Conservation (phyloP, 179 eudicot species). For the Sideroxylon spinosum region DNA sequence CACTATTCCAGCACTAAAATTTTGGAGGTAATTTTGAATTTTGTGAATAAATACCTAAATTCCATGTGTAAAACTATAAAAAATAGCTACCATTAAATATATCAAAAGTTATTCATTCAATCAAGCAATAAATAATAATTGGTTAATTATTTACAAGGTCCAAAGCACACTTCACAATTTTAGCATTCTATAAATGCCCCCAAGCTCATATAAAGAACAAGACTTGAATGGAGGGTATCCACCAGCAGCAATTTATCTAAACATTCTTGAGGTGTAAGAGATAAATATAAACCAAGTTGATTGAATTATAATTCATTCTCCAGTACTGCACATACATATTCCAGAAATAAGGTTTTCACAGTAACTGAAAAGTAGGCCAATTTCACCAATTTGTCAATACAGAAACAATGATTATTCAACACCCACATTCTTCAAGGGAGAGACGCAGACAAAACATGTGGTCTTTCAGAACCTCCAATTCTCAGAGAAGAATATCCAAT, state of each 20-base stretch:
- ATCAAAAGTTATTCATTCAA: not conserved
- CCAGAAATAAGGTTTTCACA: not conserved
- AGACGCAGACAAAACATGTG: not conserved
- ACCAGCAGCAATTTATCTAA: not conserved
- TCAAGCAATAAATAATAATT: not conserved
- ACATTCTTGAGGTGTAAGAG: not conserved
- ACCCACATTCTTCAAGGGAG: not conserved
- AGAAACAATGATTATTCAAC: conserved; percentile 1
- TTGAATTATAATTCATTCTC: not conserved
- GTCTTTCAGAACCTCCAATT: conserved; percentile 1
- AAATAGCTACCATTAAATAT: not conserved
- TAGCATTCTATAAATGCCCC: not conserved
- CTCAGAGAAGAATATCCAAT: conserved; percentile 7
- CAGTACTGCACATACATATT: not conserved
- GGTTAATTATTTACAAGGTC: not conserved
- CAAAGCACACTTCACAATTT: not conserved
- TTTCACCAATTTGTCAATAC: not conserved
- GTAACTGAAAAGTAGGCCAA: conserved; percentile 4
- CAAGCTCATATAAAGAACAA: not conserved
- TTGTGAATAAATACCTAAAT: not conserved
- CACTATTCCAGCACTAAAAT: not conserved
- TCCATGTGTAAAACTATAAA: not conserved
- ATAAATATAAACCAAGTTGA: not conserved
- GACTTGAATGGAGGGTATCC: not conserved
- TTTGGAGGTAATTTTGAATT: not conserved